Conservation (phyloP, 805 yeast species). For the Metschnikowia noctiluminum region DNA sequence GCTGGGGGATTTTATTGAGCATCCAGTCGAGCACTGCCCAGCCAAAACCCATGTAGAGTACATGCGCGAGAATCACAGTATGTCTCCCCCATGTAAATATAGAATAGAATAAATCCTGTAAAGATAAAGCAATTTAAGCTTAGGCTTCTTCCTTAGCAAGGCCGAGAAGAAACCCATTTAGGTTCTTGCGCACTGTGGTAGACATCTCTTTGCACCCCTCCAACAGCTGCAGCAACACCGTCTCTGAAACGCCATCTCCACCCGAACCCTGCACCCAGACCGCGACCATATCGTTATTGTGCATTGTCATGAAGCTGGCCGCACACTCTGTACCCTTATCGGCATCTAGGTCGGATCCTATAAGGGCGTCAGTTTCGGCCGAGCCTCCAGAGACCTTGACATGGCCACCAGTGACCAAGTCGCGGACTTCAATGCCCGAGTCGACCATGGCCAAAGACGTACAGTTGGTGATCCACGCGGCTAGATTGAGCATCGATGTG, state of each 20-base stretch:
- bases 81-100: background rate
- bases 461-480: conserved; percentile 56
- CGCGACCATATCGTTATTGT: conserved; percentile 57
- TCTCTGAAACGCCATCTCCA: conserved; percentile 23
- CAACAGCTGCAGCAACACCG: conserved; percentile 26
- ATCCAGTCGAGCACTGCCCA: background rate
- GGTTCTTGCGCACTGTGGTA: conserved; percentile 37
- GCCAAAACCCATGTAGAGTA: background rate
- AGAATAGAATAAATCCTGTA: background rate
- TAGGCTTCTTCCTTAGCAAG: conserved; percentile 3
- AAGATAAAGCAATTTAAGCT: too few relatives aligned
- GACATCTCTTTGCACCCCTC: conserved; percentile 46
- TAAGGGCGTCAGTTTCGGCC: conserved; percentile 9
- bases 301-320: conserved; percentile 52
- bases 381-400: conserved; percentile 21
- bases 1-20: background rate
- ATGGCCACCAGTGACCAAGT: conserved; percentile 68
- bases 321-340: conserved; percentile 21
- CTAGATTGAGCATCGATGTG: conserved; percentile 33
- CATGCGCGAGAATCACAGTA: too few relatives aligned
- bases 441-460: conserved; percentile 76
- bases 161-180: conserved; percentile 42
- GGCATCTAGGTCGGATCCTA: conserved; percentile 6
- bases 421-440: conserved; percentile 77
- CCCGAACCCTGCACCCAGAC: conserved; percentile 44